Evolutionary conservation across 1,284 basidiomycete species (phyloP).

Genomic region (Phlebopus sp.): DNA sequence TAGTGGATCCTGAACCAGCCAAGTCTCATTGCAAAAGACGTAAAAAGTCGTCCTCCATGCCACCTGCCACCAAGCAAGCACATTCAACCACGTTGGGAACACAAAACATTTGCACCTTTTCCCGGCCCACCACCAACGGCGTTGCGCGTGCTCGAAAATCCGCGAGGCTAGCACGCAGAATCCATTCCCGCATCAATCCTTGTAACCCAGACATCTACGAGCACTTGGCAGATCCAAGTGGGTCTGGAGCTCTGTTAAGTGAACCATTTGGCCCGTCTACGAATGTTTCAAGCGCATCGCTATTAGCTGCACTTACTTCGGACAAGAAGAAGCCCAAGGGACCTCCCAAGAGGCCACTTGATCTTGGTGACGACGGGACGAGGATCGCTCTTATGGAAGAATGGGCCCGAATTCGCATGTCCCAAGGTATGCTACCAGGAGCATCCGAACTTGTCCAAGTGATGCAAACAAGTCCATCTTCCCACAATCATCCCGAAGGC

Average conservation of each 20-base stretch:
- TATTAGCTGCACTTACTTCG: conserved; percentile 2
- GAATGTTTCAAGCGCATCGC: conserved; percentile 4
- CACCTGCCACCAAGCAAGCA: conserved; percentile 10
- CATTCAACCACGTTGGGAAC: conserved; percentile 8
- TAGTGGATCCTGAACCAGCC: conserved; percentile 1
- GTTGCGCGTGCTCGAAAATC: conserved; percentile 16
- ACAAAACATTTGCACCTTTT: conserved; percentile 14
- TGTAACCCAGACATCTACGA: conserved; percentile 26
- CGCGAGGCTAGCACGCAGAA: conserved; percentile 19
- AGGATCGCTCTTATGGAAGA: conserved; percentile 27
- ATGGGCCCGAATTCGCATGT: conserved; percentile 30
- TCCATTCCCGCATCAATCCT: conserved; percentile 14
- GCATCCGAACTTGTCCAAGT: conserved; percentile 4
- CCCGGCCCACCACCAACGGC: conserved; percentile 14
- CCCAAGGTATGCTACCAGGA: conserved; percentile 20
- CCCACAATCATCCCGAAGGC: conserved; percentile 1
- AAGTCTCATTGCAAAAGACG: conserved; percentile 20
- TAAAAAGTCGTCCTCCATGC: conserved; percentile 22
- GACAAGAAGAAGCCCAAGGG: conserved; percentile 15
- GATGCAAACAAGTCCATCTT: not conserved
- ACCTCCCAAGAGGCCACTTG: conserved; percentile 12
- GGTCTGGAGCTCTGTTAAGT: conserved; percentile 10
- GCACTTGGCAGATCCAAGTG: conserved; percentile 24
- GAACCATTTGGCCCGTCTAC: conserved; percentile 6
- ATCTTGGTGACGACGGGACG: conserved; percentile 21